phyloP scores from a whole-genome alignment of 176 grass and related monocot species.

The Triticum turgidum region DNA sequence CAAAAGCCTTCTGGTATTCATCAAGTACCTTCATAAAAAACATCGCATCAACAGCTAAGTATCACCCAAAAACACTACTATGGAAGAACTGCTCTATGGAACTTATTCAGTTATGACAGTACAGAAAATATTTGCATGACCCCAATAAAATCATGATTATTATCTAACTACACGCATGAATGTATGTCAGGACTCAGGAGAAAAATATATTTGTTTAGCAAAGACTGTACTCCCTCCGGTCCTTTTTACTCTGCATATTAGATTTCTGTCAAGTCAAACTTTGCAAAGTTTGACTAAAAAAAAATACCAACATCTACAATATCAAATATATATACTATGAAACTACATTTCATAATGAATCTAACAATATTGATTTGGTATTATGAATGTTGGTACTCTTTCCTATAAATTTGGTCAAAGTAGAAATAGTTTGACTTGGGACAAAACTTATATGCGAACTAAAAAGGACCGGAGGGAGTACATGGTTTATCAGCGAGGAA shows the following conservation, averaged over 20 bases:
- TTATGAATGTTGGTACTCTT: no score
- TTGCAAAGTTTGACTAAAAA: no score
- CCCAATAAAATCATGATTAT: neutral
- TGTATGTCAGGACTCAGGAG: neutral
- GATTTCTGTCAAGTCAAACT: no score
- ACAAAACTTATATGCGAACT: no score
- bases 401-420: no score
- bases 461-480: no score
- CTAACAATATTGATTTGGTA: no score
- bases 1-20: slow-evolving; percentile 98
- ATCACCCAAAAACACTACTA: neutral
- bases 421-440: no score
- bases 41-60: neutral
- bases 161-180: neutral
- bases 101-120: neutral
- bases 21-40: slow-evolving; percentile 79
- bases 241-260: no score
- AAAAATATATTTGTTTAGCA: neutral
- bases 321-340: no score
- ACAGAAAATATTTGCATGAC: neutral
- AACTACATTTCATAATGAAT: no score
- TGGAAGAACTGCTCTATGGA: neutral
- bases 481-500: neutral
- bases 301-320: no score
- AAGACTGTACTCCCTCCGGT: neutral